These are phyloP conservation scores for Colletotrichum tofieldiae DNA, from an alignment of 2,329 filamentous ascomycete species.

Conservation along the genomic window DNA sequence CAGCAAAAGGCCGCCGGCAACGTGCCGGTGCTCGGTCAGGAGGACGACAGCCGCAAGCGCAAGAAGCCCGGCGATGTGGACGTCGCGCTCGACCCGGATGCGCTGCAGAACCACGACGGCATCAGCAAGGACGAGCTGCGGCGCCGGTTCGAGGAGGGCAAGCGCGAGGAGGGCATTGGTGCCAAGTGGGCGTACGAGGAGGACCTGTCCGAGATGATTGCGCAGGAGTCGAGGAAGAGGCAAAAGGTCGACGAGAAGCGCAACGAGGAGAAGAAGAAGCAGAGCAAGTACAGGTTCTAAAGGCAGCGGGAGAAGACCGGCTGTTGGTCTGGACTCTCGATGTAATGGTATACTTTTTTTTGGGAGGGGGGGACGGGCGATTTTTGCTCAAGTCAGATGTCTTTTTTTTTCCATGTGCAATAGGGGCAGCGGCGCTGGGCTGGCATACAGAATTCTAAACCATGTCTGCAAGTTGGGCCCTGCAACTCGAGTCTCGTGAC, in stretches of 20 bases:
- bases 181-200: conserved; percentile 85
- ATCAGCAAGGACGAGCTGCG: conserved; percentile 88
- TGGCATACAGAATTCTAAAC: conserved; percentile 18
- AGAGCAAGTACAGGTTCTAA: conserved; percentile 67
- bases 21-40: conserved; percentile 83
- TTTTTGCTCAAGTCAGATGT: background rate
- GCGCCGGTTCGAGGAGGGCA: conserved; percentile 83
- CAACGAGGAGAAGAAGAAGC: conserved; percentile 73
- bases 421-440: conserved; percentile 31
- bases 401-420: conserved; percentile 21
- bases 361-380: background rate
- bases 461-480: background rate
- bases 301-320: background rate
- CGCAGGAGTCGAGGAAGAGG: conserved; percentile 90
- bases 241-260: conserved; percentile 90
- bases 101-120: conserved; percentile 80
- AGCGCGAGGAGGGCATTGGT: conserved; percentile 75
- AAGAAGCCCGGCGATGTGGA: conserved; percentile 98
- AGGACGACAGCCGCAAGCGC: conserved; percentile 84
- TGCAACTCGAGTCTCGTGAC: background rate
- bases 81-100: conserved; percentile 90
- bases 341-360: conserved; percentile 32
- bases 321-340: background rate
- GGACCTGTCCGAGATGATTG: conserved; percentile 96
- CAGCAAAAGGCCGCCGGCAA: conserved; percentile 59